Evolutionary conservation across 129 eudicot species (phyloP).

Genomic region (Chrysanthemum lavandulifolium): DNA sequence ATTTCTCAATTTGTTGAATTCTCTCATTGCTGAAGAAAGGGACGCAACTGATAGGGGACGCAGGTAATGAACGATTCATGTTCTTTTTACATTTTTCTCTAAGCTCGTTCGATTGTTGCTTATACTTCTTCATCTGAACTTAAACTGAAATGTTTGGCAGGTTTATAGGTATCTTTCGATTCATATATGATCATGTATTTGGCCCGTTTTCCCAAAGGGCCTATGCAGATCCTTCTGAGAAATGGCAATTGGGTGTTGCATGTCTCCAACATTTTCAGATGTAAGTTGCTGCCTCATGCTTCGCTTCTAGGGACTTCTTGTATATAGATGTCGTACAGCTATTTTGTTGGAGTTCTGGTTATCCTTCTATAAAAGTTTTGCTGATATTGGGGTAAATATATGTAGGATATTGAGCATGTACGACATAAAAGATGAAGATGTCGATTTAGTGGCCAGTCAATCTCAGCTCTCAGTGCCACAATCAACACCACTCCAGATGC

Average conservation of each 20-base stretch:
- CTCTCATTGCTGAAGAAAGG: constrained; percentile 86
- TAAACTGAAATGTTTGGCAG: constrained; percentile 38
- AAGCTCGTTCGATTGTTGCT: neutral
- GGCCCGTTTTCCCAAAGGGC: constrained; percentile 98
- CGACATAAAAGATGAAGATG: constrained; percentile 74
- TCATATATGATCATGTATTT: constrained; percentile 90
- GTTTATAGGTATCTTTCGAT: constrained; percentile 85
- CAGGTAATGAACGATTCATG: constrained; percentile 46
- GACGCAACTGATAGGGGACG: constrained; percentile 87
- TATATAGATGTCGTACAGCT: neutral
- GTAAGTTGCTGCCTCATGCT: constrained; percentile 43
- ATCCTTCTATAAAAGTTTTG: neutral
- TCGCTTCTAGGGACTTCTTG: too few relatives aligned
- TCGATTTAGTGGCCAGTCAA: constrained; percentile 52
- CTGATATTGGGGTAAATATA: neutral
- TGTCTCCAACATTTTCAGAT: constrained; percentile 89
- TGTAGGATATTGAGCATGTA: constrained; percentile 87
- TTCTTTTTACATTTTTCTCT: neutral
- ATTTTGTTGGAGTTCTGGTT: constrained; percentile 13
- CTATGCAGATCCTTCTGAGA: constrained; percentile 84
- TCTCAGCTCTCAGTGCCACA: constrained; percentile 57
- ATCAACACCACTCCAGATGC: constrained; percentile 75
- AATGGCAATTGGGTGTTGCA: constrained; percentile 92
- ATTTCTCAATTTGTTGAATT: constrained; percentile 78
- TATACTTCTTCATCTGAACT: constrained; percentile 1